Evolutionary conservation across 2,329 filamentous ascomycete genomes (phyloP).

Genomic region (Diatrype stigma): DNA sequence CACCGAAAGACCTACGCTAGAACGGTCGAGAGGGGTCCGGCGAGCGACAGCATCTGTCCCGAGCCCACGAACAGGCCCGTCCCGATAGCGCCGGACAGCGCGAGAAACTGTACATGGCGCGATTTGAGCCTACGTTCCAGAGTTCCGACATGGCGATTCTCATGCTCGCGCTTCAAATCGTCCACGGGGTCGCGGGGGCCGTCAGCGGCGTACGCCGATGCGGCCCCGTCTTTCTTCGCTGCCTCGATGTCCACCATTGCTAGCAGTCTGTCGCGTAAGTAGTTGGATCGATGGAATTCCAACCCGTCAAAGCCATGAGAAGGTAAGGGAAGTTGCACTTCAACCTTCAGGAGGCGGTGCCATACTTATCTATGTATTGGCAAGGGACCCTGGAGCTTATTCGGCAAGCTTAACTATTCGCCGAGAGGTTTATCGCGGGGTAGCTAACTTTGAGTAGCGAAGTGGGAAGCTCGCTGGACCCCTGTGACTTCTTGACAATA

Average conservation of each 20-base stretch:
- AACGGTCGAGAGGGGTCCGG: constrained; percentile 37
- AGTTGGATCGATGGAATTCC: too few relatives aligned
- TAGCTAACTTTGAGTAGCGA: too few relatives aligned
- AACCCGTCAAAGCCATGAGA: too few relatives aligned
- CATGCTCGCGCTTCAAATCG: constrained; percentile 21
- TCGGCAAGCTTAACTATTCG: not conserved
- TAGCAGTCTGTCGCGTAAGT: too few relatives aligned
- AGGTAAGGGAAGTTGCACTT: too few relatives aligned
- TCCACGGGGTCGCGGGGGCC: constrained; percentile 14
- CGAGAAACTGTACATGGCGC: constrained; percentile 39
- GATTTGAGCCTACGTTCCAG: constrained; percentile 36
- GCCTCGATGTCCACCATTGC: constrained; percentile 21
- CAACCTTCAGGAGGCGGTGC: too few relatives aligned
- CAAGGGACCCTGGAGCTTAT: not conserved
- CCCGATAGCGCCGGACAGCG: constrained; percentile 38
- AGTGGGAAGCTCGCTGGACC: too few relatives aligned
- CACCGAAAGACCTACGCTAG: too few relatives aligned
- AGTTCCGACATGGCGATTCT: constrained; percentile 28
- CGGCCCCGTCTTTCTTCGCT: constrained; percentile 7
- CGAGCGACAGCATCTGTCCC: constrained; percentile 38
- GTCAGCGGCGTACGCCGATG: constrained; percentile 7
- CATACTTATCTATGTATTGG: not conserved
- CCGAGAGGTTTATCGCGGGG: not conserved
- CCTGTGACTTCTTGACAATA: not conserved
- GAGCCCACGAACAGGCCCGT: constrained; percentile 42